Conservation (phyloP, 2,329 filamentous ascomycete genomes). For the Sodiomyces alkalinus region DNA sequence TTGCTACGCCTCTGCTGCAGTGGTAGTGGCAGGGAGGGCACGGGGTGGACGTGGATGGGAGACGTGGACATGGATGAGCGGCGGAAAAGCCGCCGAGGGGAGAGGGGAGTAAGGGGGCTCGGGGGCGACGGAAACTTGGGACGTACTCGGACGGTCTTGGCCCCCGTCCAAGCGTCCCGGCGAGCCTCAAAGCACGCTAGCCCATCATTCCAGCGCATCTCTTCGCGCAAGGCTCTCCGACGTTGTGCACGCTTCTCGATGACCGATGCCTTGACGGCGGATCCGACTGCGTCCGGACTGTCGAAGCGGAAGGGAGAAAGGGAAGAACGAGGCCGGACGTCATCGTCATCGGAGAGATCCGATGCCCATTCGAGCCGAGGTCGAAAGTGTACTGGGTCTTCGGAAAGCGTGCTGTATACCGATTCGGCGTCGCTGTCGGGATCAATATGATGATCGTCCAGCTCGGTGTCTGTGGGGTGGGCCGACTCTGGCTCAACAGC, state of each 20-base stretch:
- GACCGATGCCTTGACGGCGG: constrained; percentile 22
- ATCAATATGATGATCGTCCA: constrained; percentile 25
- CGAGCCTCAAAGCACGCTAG: constrained; percentile 64
- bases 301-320: constrained; percentile 36
- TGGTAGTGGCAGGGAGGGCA: no score
- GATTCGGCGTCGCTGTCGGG: constrained; percentile 30
- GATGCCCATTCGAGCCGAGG: constrained; percentile 41
- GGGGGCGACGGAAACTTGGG: constrained; percentile 25
- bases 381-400: constrained; percentile 34
- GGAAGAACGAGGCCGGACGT: constrained; percentile 14
- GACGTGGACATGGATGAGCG: constrained; percentile 26
- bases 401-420: constrained; percentile 41
- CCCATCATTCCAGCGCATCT: constrained; percentile 67
- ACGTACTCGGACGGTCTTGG: constrained; percentile 41
- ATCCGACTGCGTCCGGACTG: constrained; percentile 29
- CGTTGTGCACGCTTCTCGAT: constrained; percentile 38
- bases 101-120: constrained; percentile 26
- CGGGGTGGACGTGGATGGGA: constrained; percentile 9
- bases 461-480: constrained; percentile 15
- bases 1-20: constrained; percentile 10
- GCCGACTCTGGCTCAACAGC: constrained; percentile 12
- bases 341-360: constrained; percentile 37
- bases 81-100: constrained; percentile 34
- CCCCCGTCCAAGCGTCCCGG: constrained; percentile 76
- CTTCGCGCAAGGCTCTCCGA: constrained; percentile 42